Evolutionary conservation across 176 grass and related monocot species (phyloP), one percentile per base, ranked within the genome.

Genomic region (Aegilops tauschii): DNA sequence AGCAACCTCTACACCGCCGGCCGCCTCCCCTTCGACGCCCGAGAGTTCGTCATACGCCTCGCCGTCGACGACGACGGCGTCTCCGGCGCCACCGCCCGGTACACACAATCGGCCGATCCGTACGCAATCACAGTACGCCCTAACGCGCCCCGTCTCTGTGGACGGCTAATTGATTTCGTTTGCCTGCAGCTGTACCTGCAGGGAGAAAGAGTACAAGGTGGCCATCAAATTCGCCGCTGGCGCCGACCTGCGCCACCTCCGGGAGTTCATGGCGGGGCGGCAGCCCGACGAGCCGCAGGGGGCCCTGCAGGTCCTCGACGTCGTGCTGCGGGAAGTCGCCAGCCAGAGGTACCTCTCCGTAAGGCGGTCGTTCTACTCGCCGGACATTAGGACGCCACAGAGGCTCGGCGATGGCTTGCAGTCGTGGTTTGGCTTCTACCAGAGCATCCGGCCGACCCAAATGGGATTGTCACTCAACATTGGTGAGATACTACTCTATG

Each of bases 1-100:
- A 98, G 93, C 88, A 98, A 90, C 73, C 91, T 98, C 68, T 98
- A 95, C 78, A 95, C 93, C 18, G 96, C 96, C 20, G 96, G 93
- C 4, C 75, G 63, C 0, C 67, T 98, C 67, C 96, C 96, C 10
- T 98, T 98, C 44, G 62, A 93, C 73, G 85, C 97, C 2, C 93
- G 90, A 69, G 97, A 94, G 82, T 99, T 99, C 85, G 80, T 88
- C 56, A 86, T 99, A 34, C 95, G 87, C 82, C 76, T 99, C 80
- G 44, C 91, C 10, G 74, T 56, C 47, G 89, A 93, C 18, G 91
- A 97, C 42, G 92, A 92, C 69, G 83, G 90, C 47, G 80, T 82
- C 84, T 85, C 82, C 54, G 92, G 92, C 28, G 69, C 88, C 45
- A 39, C 89, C 14, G 50, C 88, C 25, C 92, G 97, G 94, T 99